Conservation (phyloP, 306 rosid species). For the Canavalia ensiformis region DNA sequence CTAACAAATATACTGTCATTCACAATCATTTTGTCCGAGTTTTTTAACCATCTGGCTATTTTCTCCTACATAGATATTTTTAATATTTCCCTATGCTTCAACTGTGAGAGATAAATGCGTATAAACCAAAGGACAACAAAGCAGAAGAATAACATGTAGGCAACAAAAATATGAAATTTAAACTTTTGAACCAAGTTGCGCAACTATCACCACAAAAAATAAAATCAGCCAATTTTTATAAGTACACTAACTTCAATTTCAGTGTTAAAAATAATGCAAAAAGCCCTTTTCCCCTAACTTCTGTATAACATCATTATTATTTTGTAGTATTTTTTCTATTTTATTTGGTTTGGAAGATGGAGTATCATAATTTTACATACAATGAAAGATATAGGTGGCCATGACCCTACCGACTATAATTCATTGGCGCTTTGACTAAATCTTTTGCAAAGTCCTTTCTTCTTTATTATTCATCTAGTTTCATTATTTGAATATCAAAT, state of each 20-base stretch:
- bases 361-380: conserved; percentile 1
- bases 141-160: conserved; percentile 5
- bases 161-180: neutral
- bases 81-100: neutral
- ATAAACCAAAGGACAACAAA: neutral
- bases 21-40: conserved; percentile 66
- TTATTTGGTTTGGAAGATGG: neutral
- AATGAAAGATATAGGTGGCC: neutral
- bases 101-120: conserved; percentile 26
- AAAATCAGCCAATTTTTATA: too few relatives aligned
- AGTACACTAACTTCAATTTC: conserved; percentile 9
- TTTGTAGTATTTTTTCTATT: neutral
- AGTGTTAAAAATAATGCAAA: neutral
- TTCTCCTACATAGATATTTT: conserved; percentile 33
- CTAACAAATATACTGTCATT: conserved; percentile 53
- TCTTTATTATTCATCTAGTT: too few relatives aligned
- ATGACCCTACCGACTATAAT: conserved; percentile 7
- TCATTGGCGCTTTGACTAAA: conserved; percentile 20
- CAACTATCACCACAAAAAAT: too few relatives aligned
- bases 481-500: too few relatives aligned
- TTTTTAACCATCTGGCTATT: conserved; percentile 62
- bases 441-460: neutral
- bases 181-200: neutral
- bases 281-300: neutral
- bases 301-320: neutral